phyloP scores from a whole-genome alignment of 2,329 filamentous ascomycete species.

The Paecilomyces formosus region DNA sequence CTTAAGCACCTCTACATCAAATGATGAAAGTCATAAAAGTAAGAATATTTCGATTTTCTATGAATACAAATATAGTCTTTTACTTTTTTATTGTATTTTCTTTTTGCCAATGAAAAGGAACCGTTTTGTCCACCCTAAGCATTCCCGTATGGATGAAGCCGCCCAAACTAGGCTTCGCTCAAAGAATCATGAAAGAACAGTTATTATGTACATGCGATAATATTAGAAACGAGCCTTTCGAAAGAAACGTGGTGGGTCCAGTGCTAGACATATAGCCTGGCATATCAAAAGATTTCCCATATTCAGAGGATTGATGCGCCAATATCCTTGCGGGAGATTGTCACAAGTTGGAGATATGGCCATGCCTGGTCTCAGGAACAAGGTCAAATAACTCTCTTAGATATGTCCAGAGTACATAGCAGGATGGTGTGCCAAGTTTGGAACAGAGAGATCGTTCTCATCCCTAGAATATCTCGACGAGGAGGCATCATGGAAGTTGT shows the following conservation, averaged over 20 bases:
- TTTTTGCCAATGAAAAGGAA: not conserved
- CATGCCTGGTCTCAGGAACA: not conserved
- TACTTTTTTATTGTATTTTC: too few species aligned
- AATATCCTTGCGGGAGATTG: not conserved
- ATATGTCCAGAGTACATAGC: slow-evolving; percentile 27
- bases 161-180: not conserved
- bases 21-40: not conserved
- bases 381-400: slow-evolving; percentile 1
- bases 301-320: not conserved
- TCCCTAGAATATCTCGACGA: slow-evolving; percentile 36
- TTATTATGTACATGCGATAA: not conserved
- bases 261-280: not conserved
- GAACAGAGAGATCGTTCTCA: slow-evolving; percentile 36
- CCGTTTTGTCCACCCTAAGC: not conserved
- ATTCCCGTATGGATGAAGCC: not conserved
- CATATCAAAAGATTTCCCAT: not conserved
- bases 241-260: not conserved
- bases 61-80: too few species aligned
- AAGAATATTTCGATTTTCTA: not conserved
- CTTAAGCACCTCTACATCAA: not conserved
- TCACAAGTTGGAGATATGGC: not conserved
- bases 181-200: not conserved
- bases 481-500: slow-evolving; percentile 25
- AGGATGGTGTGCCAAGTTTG: slow-evolving; percentile 52
- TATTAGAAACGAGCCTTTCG: not conserved